Conservation (phyloP, 345 rosid genomes). For the Zanthoxylum bungeanum region DNA sequence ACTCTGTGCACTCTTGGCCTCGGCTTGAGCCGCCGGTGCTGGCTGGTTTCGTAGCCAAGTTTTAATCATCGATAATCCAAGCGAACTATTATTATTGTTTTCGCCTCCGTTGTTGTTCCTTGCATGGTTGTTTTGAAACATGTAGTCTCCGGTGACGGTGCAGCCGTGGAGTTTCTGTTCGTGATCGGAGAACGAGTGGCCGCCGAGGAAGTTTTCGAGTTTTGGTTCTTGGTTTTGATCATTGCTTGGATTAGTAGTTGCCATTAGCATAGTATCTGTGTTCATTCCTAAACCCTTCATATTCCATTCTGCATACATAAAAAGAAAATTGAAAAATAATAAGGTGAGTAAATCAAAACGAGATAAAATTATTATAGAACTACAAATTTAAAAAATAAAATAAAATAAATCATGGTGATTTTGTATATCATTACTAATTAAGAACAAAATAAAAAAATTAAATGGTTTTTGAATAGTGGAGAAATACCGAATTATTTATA, state of each 20-base stretch:
- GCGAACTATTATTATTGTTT: conserved; percentile 21
- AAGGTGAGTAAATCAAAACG: no score
- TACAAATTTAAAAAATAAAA: no score
- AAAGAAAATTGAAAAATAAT: conserved; percentile 1
- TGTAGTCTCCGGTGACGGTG: conserved; percentile 26
- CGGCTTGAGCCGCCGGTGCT: conserved; percentile 25
- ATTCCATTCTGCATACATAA: conserved; percentile 51
- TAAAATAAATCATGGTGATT: no score
- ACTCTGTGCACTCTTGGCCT: conserved; percentile 36
- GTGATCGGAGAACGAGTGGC: conserved; percentile 37
- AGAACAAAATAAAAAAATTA: neutral
- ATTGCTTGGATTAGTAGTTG: conserved; percentile 45
- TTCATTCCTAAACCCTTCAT: conserved; percentile 44
- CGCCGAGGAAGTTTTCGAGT: conserved; percentile 78
- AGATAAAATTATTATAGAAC: no score
- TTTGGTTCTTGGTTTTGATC: conserved; percentile 48
- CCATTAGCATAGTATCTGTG: conserved; percentile 30
- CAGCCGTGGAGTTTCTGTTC: conserved; percentile 35
- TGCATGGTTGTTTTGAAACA: conserved; percentile 23
- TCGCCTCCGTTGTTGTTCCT: conserved; percentile 19
- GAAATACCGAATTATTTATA: no score
- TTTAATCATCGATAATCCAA: conserved; percentile 79
- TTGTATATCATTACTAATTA: no score
- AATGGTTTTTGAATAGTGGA: neutral
- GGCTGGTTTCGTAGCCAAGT: conserved; percentile 79